Evolutionary conservation across 768 basidiomycete species (phyloP).

Genomic region (Pholiota molesta): DNA sequence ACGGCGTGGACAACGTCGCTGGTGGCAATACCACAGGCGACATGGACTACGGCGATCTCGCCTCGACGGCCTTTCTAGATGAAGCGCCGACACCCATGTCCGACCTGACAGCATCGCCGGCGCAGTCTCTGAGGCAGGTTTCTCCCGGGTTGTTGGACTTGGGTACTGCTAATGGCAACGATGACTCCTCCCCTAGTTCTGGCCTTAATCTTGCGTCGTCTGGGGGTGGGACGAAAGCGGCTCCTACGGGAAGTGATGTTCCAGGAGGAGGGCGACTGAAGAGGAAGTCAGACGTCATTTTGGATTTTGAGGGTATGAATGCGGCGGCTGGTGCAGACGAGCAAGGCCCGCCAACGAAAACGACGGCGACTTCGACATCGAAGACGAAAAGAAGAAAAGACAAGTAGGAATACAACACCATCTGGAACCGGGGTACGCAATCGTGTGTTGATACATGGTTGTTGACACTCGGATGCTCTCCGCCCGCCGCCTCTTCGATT

Average conservation of each 20-base stretch:
- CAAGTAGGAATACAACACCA: slow-evolving; percentile 11
- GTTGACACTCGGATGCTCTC: too few species aligned
- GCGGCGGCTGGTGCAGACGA: slow-evolving; percentile 24
- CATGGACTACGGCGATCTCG: slow-evolving; percentile 20
- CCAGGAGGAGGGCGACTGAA: slow-evolving; percentile 30
- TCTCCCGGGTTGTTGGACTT: slow-evolving; percentile 20
- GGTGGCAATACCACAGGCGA: slow-evolving; percentile 5
- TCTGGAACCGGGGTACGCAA: too few species aligned
- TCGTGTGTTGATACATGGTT: background rate
- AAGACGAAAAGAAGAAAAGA: slow-evolving; percentile 28
- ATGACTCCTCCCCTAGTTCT: slow-evolving; percentile 12
- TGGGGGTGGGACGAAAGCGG: slow-evolving; percentile 1
- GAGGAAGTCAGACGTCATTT: slow-evolving; percentile 40
- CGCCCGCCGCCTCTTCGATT: too few species aligned
- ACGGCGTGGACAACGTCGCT: background rate
- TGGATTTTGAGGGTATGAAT: slow-evolving; percentile 18
- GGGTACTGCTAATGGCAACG: slow-evolving; percentile 10
- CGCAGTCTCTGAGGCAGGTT: slow-evolving; percentile 24
- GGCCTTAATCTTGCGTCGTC: slow-evolving; percentile 16
- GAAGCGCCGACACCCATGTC: slow-evolving; percentile 29
- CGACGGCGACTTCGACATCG: background rate
- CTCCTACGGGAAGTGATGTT: background rate
- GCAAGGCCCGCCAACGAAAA: background rate
- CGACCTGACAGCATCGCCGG: slow-evolving; percentile 24
- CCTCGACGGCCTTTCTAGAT: slow-evolving; percentile 30